Percentiles rank a stretch among this genome's conserved stretches.
Conservation (phyloP, 495 filamentous ascomycete genomes). For the Pseudoneurospora amorphoporcata region DNA sequence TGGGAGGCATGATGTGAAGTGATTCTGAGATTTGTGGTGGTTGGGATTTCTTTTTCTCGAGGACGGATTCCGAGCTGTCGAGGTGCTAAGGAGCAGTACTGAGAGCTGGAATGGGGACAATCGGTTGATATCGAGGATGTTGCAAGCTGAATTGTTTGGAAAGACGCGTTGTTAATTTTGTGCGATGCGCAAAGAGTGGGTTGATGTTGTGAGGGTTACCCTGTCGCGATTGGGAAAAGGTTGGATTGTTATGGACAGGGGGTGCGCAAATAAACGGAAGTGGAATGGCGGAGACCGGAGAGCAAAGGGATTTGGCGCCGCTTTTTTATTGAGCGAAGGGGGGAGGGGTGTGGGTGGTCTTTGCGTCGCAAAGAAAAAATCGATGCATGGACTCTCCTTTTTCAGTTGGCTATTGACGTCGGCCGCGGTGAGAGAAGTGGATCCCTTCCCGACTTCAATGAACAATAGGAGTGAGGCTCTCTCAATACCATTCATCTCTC, state of each 20-base stretch:
- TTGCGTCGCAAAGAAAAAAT: not conserved
- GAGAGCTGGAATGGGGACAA: not conserved
- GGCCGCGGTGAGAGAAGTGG: not conserved
- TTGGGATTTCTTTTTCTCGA: not conserved
- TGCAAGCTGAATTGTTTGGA: not conserved
- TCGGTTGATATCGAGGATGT: not conserved
- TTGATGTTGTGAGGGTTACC: not conserved
- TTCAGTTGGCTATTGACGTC: not conserved
- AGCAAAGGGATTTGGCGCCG: not conserved
- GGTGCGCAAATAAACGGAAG: not conserved
- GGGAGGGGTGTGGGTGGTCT: not conserved
- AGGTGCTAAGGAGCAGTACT: not conserved
- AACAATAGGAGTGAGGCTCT: not conserved
- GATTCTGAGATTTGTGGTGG: constrained; percentile 4
- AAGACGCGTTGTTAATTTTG: not conserved
- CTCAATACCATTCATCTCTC: not conserved
- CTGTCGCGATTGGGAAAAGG: not conserved
- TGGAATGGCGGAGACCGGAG: not conserved
- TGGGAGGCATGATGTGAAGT: constrained; percentile 21
- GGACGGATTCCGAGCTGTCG: not conserved
- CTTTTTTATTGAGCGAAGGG: not conserved
- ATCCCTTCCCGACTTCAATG: not conserved
- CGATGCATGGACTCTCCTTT: not conserved
- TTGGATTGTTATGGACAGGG: not conserved
- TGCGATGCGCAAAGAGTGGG: not conserved